Evolutionary conservation across 2,329 filamentous ascomycete species (phyloP), one percentile per base, ranked within the genome.

Genomic region (Fusarium miscanthi): DNA sequence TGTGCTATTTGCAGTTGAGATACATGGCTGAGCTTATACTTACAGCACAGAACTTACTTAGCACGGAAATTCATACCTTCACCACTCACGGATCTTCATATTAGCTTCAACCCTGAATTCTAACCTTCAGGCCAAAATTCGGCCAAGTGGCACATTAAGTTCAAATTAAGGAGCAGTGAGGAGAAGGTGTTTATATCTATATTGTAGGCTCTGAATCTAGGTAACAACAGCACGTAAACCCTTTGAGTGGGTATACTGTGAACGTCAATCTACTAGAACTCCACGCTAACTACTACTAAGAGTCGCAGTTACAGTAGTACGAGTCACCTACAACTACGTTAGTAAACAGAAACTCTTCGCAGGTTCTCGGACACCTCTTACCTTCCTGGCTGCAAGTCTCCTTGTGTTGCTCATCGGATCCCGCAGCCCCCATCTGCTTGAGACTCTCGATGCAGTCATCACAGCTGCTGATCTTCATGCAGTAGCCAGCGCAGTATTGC

Each of bases 401-500:
- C 6, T 37, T 43, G 2, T 27, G 25, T 1, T 45, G 11, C 13
- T 62, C 33, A 13, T 46, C 40, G 3, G 17, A 25, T 17, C 40
- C 59, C 8, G 25, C 25, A 59, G 40, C 40, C 4, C 31, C 59
- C 52, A 62, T 62, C 10, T 23, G 21, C 14, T 45, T 45, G 11
- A 61, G 52, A 16, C 10, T n/a, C 5, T 62, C 23, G 3, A 45
- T 45, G 8, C 59, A 62, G 3, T 59, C 59, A 10, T 59, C 52
- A 16, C 59, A 45, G 13, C n/a, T 59, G 3, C 19, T 40, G 13
- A 59, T 30, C 21, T 27, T 17, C 33, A 59, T 59, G 12, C 59
- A 45, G n/a, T 59, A 62, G 6, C 59, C 52, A 45, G 59, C 59
- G 4, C 52, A 46, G 11, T 61, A 61, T 2, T 61, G 40, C 40